Conservation (phyloP, 2,329 filamentous ascomycete genomes). For the Ophiocordyceps camponoti-leonardi region DNA sequence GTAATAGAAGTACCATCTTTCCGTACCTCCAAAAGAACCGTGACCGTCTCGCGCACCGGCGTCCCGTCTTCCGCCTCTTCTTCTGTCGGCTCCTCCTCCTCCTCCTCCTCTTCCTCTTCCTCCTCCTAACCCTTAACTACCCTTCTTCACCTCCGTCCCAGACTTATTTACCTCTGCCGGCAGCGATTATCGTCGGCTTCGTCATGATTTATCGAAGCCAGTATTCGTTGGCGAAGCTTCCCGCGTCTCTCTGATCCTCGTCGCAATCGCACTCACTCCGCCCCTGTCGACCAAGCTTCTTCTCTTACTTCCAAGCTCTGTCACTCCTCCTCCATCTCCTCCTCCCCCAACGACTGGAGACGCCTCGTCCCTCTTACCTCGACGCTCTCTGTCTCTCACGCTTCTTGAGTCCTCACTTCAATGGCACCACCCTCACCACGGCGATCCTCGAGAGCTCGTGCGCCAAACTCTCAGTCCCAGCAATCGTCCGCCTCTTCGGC, state of each 20-base stretch:
- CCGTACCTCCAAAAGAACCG: background rate
- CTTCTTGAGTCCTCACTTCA: conserved; percentile 17
- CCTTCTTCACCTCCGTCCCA: no score
- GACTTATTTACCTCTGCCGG: background rate
- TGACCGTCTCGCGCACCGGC: background rate
- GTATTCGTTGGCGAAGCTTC: conserved; percentile 1
- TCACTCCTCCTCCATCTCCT: no score
- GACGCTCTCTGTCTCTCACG: conserved; percentile 1
- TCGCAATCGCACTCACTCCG: conserved; percentile 2
- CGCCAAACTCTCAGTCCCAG: conserved; percentile 57
- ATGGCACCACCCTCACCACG: conserved; percentile 55
- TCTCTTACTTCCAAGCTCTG: conserved; percentile 5
- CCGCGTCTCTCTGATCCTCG: conserved; percentile 3
- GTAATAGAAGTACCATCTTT: background rate
- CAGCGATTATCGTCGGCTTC: conserved; percentile 1
- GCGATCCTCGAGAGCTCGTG: conserved; percentile 81
- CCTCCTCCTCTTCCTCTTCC: background rate
- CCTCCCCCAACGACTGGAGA: conserved; percentile 5
- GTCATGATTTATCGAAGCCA: conserved; percentile 5
- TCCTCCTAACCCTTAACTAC: no score
- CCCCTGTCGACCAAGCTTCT: background rate
- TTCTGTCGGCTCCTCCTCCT: conserved; percentile 2
- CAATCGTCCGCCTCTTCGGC: conserved; percentile 69
- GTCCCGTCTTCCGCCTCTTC: background rate
- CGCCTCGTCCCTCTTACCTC: conserved; percentile 5